Conservation (phyloP, 2,329 filamentous ascomycete species). For the Paraphoma sp. region DNA sequence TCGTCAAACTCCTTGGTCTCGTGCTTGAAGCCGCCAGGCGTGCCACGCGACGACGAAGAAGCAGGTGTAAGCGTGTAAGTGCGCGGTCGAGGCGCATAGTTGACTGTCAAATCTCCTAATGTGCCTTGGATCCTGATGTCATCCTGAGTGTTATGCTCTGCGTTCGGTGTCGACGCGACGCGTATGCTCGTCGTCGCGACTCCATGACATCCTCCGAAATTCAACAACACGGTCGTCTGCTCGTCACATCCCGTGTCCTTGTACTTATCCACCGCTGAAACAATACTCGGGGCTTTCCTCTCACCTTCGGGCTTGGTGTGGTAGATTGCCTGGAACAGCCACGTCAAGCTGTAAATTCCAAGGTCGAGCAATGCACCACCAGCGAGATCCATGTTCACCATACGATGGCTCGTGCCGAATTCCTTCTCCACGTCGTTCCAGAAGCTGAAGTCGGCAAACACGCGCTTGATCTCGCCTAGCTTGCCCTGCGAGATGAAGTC, state of each 20-base stretch:
- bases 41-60: conserved; percentile 33
- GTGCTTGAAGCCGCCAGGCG: conserved; percentile 8
- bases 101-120: conserved; percentile 80
- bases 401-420: conserved; percentile 66
- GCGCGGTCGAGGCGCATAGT: conserved; percentile 70
- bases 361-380: conserved; percentile 83
- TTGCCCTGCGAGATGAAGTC: conserved; percentile 63
- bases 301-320: conserved; percentile 68
- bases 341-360: conserved; percentile 85
- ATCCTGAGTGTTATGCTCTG: conserved; percentile 63
- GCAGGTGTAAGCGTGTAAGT: conserved; percentile 67
- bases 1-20: conserved; percentile 51
- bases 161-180: conserved; percentile 60
- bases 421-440: conserved; percentile 65
- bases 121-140: conserved; percentile 78
- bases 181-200: conserved; percentile 61
- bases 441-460: conserved; percentile 64
- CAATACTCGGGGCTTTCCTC: conserved; percentile 71
- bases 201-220: conserved; percentile 72
- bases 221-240: conserved; percentile 74
- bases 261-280: conserved; percentile 69
- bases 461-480: conserved; percentile 62
- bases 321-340: conserved; percentile 88
- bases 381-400: conserved; percentile 82
- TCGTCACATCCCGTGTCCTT: conserved; percentile 75